phyloP scores from a whole-genome alignment of 208 protist genomes.

The Crithidia sp. region DNA sequence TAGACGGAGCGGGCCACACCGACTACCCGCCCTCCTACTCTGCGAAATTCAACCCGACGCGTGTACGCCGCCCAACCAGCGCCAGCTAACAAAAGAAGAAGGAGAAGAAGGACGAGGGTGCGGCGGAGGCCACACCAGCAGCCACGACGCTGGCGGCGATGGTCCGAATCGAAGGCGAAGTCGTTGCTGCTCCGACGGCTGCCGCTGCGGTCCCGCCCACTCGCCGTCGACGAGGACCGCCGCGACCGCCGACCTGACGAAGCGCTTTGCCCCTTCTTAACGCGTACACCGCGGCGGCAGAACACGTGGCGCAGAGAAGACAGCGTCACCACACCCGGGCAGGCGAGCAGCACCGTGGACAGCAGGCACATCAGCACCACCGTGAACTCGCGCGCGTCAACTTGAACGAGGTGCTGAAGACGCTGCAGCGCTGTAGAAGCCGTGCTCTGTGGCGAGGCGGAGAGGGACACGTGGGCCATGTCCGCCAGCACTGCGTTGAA shows the following conservation, averaged over 20 bases:
- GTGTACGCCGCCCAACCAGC: constrained; percentile 14
- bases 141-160: neutral
- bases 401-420: neutral
- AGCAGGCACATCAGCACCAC: constrained; percentile 27
- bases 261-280: neutral
- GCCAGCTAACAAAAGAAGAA: constrained; percentile 4
- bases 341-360: constrained; percentile 23
- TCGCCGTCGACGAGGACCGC: neutral
- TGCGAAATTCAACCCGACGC: neutral
- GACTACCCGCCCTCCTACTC: neutral
- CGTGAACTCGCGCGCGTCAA: constrained; percentile 16
- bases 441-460: neutral
- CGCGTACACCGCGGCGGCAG: neutral
- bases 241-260: neutral
- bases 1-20: constrained; percentile 9
- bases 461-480: constrained; percentile 23
- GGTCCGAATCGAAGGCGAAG: neutral
- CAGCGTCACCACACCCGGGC: constrained; percentile 2
- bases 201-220: neutral
- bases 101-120: constrained; percentile 3
- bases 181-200: neutral
- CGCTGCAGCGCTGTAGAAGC: neutral
- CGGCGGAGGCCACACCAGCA: constrained; percentile 3
- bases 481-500: constrained; percentile 33
- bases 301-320: constrained; percentile 13